Evolutionary conservation across 345 rosid species (phyloP).

Genomic region (Turritis glabra): DNA sequence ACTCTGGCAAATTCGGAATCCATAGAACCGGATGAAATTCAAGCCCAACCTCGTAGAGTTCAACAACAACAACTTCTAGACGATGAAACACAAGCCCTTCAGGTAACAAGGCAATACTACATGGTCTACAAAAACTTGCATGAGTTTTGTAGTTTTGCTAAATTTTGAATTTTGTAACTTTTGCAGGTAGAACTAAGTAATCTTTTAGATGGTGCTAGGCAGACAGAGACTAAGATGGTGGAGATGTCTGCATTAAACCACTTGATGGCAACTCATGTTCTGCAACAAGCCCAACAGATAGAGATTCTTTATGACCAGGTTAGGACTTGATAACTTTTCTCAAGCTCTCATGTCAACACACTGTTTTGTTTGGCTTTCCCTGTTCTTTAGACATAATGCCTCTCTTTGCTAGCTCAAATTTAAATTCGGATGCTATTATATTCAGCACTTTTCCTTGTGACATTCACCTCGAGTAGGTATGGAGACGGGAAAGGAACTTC

Average conservation of each 20-base stretch:
- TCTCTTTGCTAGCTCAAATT: constrained; percentile 8
- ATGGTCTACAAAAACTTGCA: constrained; percentile 9
- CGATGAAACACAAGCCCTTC: constrained; percentile 90
- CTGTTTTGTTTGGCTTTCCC: neutral
- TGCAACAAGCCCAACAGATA: constrained; percentile 94
- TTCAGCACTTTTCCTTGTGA: neutral
- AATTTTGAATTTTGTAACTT: constrained; percentile 22
- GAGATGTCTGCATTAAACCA: constrained; percentile 98
- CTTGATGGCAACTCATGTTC: constrained; percentile 89
- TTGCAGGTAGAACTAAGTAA: constrained; percentile 82
- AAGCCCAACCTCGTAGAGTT: constrained; percentile 49
- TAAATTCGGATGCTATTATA: neutral
- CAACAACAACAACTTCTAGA: constrained; percentile 79
- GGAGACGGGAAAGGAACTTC: neutral
- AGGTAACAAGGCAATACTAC: constrained; percentile 50
- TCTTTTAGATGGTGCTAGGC: constrained; percentile 82
- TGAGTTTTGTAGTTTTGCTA: neutral
- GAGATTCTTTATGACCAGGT: constrained; percentile 89
- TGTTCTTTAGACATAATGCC: neutral
- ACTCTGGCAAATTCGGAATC: constrained; percentile 41
- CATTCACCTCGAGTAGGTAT: constrained; percentile 10
- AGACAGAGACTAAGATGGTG: constrained; percentile 96
- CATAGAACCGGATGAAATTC: constrained; percentile 51
- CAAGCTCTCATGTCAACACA: constrained; percentile 9
- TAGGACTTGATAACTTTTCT: constrained; percentile 25